These are phyloP conservation scores for Aspergillus clavatus DNA, from an alignment of 2,329 filamentous ascomycete genomes.

Conservation along the genomic window DNA sequence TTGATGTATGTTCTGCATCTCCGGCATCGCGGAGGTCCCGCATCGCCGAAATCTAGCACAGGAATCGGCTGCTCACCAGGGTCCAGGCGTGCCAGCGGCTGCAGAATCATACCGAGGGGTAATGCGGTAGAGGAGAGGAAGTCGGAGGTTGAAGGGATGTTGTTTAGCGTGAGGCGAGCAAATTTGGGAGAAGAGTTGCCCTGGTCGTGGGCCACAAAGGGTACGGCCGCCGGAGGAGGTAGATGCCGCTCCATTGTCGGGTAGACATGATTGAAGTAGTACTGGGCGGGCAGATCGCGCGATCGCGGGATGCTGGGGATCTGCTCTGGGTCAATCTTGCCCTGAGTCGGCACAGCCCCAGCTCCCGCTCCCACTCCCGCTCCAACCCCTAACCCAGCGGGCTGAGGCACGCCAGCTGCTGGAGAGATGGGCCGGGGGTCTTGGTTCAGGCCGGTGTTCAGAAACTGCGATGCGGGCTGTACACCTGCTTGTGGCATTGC, in stretches of 20 bases:
- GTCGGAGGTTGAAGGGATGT: conserved; percentile 78
- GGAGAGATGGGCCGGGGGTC: conserved; percentile 27
- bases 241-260: conserved; percentile 93
- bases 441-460: conserved; percentile 51
- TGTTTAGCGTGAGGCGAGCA: conserved; percentile 86
- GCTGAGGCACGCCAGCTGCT: conserved; percentile 20
- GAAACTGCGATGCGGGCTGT: conserved; percentile 53
- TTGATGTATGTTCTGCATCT: conserved; percentile 97
- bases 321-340: conserved; percentile 81
- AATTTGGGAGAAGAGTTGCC: conserved; percentile 95
- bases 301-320: conserved; percentile 86
- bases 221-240: conserved; percentile 79
- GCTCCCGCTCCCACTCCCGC: conserved; percentile 43
- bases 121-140: conserved; percentile 74
- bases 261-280: conserved; percentile 83
- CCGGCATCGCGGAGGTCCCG: conserved; percentile 82
- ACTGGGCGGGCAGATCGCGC: conserved; percentile 74
- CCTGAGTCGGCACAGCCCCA: conserved; percentile 60
- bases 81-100: conserved; percentile 78
- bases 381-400: conserved; percentile 20
- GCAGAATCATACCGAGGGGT: conserved; percentile 80
- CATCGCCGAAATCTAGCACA: conserved; percentile 89
- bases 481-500: conserved; percentile 58
- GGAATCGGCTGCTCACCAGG: conserved; percentile 83
- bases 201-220: conserved; percentile 92